phyloP scores from a whole-genome alignment of 129 eudicot species.

The Flaveria trinervia region DNA sequence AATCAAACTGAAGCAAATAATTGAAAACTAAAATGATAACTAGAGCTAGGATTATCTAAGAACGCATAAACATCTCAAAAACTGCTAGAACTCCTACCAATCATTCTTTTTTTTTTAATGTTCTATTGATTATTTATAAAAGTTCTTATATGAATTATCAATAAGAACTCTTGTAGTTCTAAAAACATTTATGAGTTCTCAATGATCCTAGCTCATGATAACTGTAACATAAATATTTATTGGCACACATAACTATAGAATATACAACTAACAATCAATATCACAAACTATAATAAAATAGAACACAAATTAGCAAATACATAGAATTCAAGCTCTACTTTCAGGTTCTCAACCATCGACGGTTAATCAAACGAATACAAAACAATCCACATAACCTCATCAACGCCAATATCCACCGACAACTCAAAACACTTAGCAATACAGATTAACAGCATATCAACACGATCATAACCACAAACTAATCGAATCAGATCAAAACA shows the following conservation, averaged over 20 bases:
- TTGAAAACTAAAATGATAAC: not conserved
- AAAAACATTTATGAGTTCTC: no score
- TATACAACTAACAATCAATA: not conserved
- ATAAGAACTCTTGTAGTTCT: no score
- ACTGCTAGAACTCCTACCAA: no score
- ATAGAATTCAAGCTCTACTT: not conserved
- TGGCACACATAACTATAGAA: not conserved
- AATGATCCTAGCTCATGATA: not conserved
- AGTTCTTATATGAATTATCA: no score
- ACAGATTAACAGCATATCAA: conserved; percentile 2
- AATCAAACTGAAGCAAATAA: not conserved
- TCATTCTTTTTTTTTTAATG: no score
- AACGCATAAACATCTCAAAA: no score
- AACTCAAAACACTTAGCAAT: not conserved
- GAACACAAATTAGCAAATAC: no score
- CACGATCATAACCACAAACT: not conserved
- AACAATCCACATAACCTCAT: not conserved
- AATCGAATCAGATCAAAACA: conserved; percentile 23
- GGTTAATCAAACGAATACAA: not conserved
- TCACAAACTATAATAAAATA: not conserved
- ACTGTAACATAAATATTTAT: not conserved
- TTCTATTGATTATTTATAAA: no score
- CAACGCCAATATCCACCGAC: not conserved
- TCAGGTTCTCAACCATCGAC: conserved; percentile 14
- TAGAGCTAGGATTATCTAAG: no score